Evolutionary conservation across 2,329 filamentous ascomycete genomes (phyloP).

Genomic region (Exserohilum rostratum): DNA sequence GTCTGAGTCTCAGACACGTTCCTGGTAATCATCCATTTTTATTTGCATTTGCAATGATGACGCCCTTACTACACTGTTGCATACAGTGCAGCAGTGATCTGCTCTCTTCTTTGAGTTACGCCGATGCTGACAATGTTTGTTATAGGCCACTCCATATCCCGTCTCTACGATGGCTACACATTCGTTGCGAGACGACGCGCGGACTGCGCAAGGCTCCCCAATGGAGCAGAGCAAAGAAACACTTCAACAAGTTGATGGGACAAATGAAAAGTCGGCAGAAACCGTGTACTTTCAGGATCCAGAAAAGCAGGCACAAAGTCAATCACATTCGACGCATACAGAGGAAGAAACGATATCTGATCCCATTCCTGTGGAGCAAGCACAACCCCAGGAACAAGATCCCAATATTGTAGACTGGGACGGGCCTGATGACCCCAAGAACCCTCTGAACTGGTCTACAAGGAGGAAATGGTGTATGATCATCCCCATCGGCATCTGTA

Average conservation of each 20-base stretch:
- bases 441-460: conserved; percentile 49
- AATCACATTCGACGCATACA: conserved; percentile 31
- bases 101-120: background rate
- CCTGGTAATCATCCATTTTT: no score
- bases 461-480: conserved; percentile 48
- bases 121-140: conserved; percentile 5
- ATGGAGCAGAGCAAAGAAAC: conserved; percentile 29
- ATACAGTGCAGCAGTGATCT: background rate
- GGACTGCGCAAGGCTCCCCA: conserved; percentile 25
- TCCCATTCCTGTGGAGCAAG: conserved; percentile 3
- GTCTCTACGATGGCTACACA: conserved; percentile 32
- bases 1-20: background rate
- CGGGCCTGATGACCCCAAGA: conserved; percentile 46
- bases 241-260: conserved; percentile 37
- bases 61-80: background rate
- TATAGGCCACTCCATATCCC: conserved; percentile 7
- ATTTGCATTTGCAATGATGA: background rate
- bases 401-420: conserved; percentile 45
- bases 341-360: conserved; percentile 32
- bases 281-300: conserved; percentile 25
- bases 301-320: conserved; percentile 36
- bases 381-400: conserved; percentile 25
- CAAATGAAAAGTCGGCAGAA: conserved; percentile 21
- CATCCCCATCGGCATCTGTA: conserved; percentile 40
- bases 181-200: conserved; percentile 22